Conservation (phyloP, 2,329 filamentous ascomycete genomes). For the Periglandula ipomoeae region DNA sequence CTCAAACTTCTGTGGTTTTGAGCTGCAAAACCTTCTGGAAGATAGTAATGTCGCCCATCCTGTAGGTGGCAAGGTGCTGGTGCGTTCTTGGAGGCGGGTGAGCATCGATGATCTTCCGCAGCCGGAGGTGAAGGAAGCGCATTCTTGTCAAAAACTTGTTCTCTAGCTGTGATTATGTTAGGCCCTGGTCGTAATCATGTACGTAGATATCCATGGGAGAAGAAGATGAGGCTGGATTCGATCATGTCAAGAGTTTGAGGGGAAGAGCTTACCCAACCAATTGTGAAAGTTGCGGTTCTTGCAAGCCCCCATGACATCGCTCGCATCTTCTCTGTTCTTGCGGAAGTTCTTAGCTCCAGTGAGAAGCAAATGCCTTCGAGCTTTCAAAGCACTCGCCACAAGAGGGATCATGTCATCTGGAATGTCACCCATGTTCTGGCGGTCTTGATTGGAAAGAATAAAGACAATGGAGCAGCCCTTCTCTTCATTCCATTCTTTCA, state of each 20-base stretch:
- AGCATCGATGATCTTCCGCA: constrained; percentile 10
- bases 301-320: constrained; percentile 19
- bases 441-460: constrained; percentile 19
- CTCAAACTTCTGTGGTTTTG: background rate
- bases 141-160: constrained; percentile 16
- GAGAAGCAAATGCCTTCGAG: constrained; percentile 21
- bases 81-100: constrained; percentile 12
- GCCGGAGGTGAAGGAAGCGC: constrained; percentile 22
- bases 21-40: constrained; percentile 5
- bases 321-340: constrained; percentile 4
- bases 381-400: constrained; percentile 22
- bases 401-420: constrained; percentile 20
- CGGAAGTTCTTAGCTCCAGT: constrained; percentile 8
- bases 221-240: no score
- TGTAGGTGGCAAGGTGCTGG: constrained; percentile 12
- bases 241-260: no score
- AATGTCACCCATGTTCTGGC: constrained; percentile 19
- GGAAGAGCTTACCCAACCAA: constrained; percentile 25
- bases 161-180: constrained; percentile 16
- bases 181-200: no score
- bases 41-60: constrained; percentile 19
- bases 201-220: no score
- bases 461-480: constrained; percentile 15
- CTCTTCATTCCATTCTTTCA: constrained; percentile 18
- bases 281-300: constrained; percentile 20